Percentiles rank a stretch among this genome's conserved stretches.
phyloP scores from a whole-genome alignment of 164 flowering plant genomes.

The Vitis cinerea region DNA sequence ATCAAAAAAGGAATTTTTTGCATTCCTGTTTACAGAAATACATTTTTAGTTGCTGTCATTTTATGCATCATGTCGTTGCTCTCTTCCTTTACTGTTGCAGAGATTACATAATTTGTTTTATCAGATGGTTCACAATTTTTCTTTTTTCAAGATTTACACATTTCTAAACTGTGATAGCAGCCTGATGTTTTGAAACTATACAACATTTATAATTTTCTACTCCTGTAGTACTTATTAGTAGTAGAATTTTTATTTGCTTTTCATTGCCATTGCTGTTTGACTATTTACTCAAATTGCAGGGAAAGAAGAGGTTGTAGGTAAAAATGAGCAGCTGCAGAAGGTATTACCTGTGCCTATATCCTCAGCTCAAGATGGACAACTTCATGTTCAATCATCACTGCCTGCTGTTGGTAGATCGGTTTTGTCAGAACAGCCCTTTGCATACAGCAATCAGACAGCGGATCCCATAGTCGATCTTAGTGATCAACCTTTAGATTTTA shows the following conservation, averaged over 20 bases:
- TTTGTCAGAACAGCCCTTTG: slow-evolving; percentile 35
- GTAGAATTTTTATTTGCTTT: background rate
- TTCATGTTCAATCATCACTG: slow-evolving; percentile 31
- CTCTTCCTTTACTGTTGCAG: no score
- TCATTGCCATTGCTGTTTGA: slow-evolving; percentile 19
- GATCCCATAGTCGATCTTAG: slow-evolving; percentile 36
- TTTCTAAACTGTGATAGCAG: no score
- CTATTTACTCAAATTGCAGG: slow-evolving; percentile 35
- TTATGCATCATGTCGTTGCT: no score
- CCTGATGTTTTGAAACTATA: no score
- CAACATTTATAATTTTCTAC: no score
- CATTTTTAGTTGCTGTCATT: no score
- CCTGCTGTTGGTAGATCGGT: slow-evolving; percentile 36
- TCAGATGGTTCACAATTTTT: no score
- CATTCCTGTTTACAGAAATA: no score
- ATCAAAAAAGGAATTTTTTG: no score
- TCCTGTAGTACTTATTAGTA: background rate
- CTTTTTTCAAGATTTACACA: no score
- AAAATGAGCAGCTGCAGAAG: slow-evolving; percentile 25
- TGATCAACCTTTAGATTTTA: slow-evolving; percentile 72
- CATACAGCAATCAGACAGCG: slow-evolving; percentile 35
- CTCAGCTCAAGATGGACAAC: slow-evolving; percentile 38
- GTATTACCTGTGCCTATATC: slow-evolving; percentile 27
- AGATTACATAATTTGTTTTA: no score
- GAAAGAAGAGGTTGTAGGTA: slow-evolving; percentile 36